These are phyloP conservation scores for Alternaria incomplexa DNA, from an alignment of 2,329 filamentous ascomycete species.

Conservation along the genomic window DNA sequence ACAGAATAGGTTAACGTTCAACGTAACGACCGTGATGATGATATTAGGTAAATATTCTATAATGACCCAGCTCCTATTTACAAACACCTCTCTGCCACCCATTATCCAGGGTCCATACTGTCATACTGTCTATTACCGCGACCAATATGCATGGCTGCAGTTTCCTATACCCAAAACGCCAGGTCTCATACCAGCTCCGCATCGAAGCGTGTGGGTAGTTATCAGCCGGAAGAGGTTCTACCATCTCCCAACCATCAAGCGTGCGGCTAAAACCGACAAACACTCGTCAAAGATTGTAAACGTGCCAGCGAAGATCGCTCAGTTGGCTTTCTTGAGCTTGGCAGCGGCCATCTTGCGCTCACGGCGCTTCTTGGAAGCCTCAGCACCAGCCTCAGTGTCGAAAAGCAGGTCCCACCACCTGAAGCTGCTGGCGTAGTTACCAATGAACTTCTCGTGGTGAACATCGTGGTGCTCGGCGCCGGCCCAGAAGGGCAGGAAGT, in stretches of 20 bases:
- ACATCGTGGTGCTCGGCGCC: slow-evolving; percentile 95
- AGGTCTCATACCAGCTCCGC: slow-evolving; percentile 16
- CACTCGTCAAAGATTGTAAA: background rate
- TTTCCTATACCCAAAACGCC: slow-evolving; percentile 32
- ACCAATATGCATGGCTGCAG: slow-evolving; percentile 20
- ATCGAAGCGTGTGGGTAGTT: slow-evolving; percentile 2
- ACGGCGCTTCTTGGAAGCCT: slow-evolving; percentile 82
- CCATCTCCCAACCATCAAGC: background rate
- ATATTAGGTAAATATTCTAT: slow-evolving; percentile 38
- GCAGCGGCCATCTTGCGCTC: slow-evolving; percentile 71
- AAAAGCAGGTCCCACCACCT: slow-evolving; percentile 97
- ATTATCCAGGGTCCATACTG: slow-evolving; percentile 29
- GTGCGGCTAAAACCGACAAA: slow-evolving; percentile 18
- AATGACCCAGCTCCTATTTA: slow-evolving; percentile 23
- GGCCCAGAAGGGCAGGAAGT: slow-evolving; percentile 97
- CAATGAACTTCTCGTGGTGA: slow-evolving; percentile 98
- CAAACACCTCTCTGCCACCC: slow-evolving; percentile 27
- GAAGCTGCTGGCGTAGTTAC: slow-evolving; percentile 98
- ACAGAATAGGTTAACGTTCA: background rate
- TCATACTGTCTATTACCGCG: slow-evolving; percentile 21
- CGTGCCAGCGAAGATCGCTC: slow-evolving; percentile 12
- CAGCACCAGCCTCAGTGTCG: slow-evolving; percentile 90
- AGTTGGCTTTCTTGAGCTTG: slow-evolving; percentile 59
- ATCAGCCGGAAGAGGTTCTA: slow-evolving; percentile 3
- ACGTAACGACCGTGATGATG: slow-evolving; percentile 31